Percentiles rank a stretch among this genome's conserved stretches.
These are phyloP conservation scores for Astragalus membranaceus DNA, from an alignment of 306 rosid species.

Conservation along the genomic window DNA sequence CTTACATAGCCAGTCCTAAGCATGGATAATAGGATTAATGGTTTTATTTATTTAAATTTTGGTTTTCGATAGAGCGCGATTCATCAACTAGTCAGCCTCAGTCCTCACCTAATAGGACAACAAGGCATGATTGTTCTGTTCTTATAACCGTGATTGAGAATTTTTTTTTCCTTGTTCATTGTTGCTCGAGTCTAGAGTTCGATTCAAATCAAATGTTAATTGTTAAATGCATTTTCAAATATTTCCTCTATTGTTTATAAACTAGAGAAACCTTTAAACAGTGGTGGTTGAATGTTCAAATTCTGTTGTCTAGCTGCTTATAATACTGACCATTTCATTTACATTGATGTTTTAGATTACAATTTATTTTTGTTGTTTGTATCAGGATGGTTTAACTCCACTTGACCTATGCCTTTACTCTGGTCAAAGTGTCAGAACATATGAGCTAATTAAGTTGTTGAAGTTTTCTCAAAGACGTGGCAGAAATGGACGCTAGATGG, in stretches of 20 bases:
- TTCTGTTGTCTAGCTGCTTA: neutral
- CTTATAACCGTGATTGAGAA: no score
- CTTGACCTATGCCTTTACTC: conserved; percentile 75
- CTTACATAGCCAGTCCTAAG: no score
- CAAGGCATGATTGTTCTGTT: no score
- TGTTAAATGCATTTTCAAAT: neutral
- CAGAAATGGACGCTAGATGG: neutral
- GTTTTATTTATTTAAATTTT: no score
- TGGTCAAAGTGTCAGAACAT: conserved; percentile 59
- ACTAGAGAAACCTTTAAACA: neutral
- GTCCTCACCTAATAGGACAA: no score
- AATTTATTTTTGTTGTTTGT: conserved; percentile 13
- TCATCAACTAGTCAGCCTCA: no score
- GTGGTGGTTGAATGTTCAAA: neutral
- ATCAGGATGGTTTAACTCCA: conserved; percentile 81
- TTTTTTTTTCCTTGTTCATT: no score
- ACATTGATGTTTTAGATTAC: neutral
- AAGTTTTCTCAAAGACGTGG: conserved; percentile 47
- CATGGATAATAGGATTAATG: no score
- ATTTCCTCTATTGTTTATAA: neutral
- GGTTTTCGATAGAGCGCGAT: no score
- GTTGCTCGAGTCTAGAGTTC: neutral
- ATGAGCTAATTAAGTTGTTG: conserved; percentile 72
- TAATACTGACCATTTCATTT: neutral
- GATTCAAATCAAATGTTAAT: neutral